A percentile compares a stretch with the other conserved stretches of the same genome.
Evolutionary conservation across 192 early-diverging fungal genomes (phyloP).

Genomic region (Coemansia sp.): DNA sequence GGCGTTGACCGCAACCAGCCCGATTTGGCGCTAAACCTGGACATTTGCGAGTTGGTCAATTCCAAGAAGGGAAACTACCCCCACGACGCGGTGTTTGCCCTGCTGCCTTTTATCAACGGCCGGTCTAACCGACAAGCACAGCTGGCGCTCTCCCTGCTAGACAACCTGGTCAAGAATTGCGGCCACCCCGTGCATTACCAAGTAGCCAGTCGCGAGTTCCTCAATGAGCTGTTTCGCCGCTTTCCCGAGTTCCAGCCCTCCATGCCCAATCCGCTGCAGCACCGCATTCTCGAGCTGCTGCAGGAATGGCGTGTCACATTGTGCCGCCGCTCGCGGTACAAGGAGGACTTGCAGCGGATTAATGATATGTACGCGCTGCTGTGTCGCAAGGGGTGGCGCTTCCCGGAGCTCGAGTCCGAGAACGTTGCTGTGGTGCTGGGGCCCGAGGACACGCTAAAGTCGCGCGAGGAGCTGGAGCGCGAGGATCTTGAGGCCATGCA

Average conservation of each 20-base stretch:
- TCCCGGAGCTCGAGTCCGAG: conserved; percentile 39
- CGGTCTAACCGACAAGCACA: conserved; percentile 40
- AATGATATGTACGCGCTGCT: conserved; percentile 92
- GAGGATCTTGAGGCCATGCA: conserved; percentile 73
- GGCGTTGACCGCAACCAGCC: conserved; percentile 64
- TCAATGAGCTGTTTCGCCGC: conserved; percentile 88
- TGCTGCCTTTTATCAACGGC: conserved; percentile 49
- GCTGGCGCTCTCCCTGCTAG: conserved; percentile 67
- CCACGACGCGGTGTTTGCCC: conserved; percentile 48
- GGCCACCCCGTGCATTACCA: conserved; percentile 96
- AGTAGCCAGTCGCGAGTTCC: conserved; percentile 92
- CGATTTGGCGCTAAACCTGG: conserved; percentile 84
- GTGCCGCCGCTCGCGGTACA: conserved; percentile 81
- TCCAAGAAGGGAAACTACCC: conserved; percentile 74
- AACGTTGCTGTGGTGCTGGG: conserved; percentile 46
- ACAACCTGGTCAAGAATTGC: conserved; percentile 98
- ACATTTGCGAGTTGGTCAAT: conserved; percentile 94
- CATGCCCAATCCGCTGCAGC: conserved; percentile 68
- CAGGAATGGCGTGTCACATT: conserved; percentile 92
- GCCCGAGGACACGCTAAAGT: conserved; percentile 64
- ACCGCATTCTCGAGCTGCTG: conserved; percentile 85
- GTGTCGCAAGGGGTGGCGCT: conserved; percentile 71
- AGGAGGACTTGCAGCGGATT: conserved; percentile 90
- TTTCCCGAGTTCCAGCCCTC: conserved; percentile 84
- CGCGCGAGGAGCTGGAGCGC: conserved; percentile 89